Evolutionary conservation across 352 stramenopile genomes (phyloP).

Genomic region (Globisporangium abappressorium): DNA sequence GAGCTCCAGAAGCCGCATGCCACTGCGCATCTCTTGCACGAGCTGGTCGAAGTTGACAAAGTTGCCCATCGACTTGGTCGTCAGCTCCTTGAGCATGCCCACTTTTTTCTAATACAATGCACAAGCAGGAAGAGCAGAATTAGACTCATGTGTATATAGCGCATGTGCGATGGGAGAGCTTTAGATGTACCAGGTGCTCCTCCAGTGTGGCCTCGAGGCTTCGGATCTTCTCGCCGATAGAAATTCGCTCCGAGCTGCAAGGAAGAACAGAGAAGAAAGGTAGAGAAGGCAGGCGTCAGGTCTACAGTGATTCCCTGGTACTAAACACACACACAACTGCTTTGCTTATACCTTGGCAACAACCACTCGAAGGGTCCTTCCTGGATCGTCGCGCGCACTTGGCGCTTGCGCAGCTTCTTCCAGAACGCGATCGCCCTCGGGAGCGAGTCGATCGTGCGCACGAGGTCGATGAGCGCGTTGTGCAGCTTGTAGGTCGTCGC

Average conservation of each 20-base stretch:
- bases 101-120: conserved; percentile 44
- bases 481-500: conserved; percentile 59
- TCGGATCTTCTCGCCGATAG: conserved; percentile 51
- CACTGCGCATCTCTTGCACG: conserved; percentile 35
- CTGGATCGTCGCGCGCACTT: conserved; percentile 47
- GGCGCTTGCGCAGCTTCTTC: conserved; percentile 50
- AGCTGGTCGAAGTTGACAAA: conserved; percentile 38
- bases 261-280: background rate
- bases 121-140: background rate
- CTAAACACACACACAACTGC: background rate
- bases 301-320: background rate
- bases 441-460: conserved; percentile 68
- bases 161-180: background rate
- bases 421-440: conserved; percentile 65
- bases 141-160: background rate
- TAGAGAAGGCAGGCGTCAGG: background rate
- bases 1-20: conserved; percentile 43
- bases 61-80: conserved; percentile 30
- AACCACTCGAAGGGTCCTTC: conserved; percentile 66
- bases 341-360: conserved; percentile 30
- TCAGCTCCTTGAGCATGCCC: conserved; percentile 66
- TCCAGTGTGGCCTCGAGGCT: conserved; percentile 70
- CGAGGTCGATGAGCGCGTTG: conserved; percentile 53
- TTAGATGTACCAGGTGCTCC: conserved; percentile 45
- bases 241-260: conserved; percentile 44